These are phyloP conservation scores for Elsinoe fawcettii DNA, from an alignment of 2,329 filamentous ascomycete species.

Conservation along the genomic window DNA sequence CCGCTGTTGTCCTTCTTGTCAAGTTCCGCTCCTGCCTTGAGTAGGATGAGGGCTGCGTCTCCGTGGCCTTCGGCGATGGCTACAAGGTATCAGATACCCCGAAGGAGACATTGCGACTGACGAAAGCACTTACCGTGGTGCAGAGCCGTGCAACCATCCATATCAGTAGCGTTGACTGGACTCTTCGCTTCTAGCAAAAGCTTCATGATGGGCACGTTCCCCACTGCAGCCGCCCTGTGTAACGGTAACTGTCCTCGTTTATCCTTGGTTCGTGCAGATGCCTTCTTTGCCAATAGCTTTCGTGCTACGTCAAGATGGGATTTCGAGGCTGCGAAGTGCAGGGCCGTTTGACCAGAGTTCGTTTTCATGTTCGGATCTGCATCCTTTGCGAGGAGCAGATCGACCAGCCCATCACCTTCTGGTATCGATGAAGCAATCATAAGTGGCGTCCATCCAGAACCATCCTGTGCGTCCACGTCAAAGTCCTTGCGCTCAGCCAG, in stretches of 20 bases:
- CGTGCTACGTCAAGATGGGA: slow-evolving; percentile 74
- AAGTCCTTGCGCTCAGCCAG: slow-evolving; percentile 65
- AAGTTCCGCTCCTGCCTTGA: slow-evolving; percentile 77
- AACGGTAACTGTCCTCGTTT: slow-evolving; percentile 81
- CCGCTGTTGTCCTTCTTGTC: slow-evolving; percentile 69
- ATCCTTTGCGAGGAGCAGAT: slow-evolving; percentile 58
- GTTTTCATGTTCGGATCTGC: slow-evolving; percentile 70
- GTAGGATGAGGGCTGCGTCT: slow-evolving; percentile 71
- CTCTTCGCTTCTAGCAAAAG: slow-evolving; percentile 69
- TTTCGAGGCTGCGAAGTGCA: slow-evolving; percentile 91
- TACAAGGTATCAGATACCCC: neutral
- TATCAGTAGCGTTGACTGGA: slow-evolving; percentile 75
- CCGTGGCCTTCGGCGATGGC: slow-evolving; percentile 67
- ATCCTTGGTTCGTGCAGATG: slow-evolving; percentile 73
- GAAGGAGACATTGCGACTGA: neutral
- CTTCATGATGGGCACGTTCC: slow-evolving; percentile 78
- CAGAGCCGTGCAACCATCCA: slow-evolving; percentile 75
- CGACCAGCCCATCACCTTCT: slow-evolving; percentile 61
- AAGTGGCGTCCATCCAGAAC: slow-evolving; percentile 71
- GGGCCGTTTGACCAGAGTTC: slow-evolving; percentile 66
- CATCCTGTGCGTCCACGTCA: slow-evolving; percentile 77
- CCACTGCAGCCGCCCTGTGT: slow-evolving; percentile 84
- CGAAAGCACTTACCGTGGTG: slow-evolving; percentile 54
- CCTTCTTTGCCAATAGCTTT: slow-evolving; percentile 66
- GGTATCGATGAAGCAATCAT: slow-evolving; percentile 75